Percentiles rank a stretch among this genome's conserved stretches.
Evolutionary conservation across 371 early-diverging fungal species (phyloP).

Genomic region (Rhizopus arrhizus): DNA sequence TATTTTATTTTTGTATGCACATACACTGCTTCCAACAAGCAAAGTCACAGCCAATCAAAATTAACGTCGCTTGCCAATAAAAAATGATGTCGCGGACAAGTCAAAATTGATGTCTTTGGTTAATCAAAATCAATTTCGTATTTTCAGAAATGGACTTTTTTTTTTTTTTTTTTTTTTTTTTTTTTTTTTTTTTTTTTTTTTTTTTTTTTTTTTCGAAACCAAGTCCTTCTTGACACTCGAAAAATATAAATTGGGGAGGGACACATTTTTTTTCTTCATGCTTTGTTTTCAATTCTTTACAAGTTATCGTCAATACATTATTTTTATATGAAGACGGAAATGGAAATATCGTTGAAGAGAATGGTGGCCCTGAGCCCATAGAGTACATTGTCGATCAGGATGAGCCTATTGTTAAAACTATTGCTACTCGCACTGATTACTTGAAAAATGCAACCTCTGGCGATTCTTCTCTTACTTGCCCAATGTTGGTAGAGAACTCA

Average conservation of each 20-base stretch:
- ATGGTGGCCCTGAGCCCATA: no score
- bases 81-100: slow-evolving; percentile 3
- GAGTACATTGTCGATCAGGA: no score
- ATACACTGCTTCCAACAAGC: slow-evolving; percentile 7
- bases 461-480: no score
- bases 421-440: no score
- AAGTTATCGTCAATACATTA: neutral
- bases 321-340: slow-evolving; percentile 5
- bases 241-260: neutral
- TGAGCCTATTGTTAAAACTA: no score
- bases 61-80: slow-evolving; percentile 2
- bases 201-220: no score
- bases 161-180: no score
- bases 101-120: neutral
- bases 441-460: no score
- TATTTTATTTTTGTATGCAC: no score
- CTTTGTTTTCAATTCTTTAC: slow-evolving; percentile 1
- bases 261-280: neutral
- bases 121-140: slow-evolving; percentile 17
- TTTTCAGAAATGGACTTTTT: no score
- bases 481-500: no score
- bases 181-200: no score
- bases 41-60: slow-evolving; percentile 13
- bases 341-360: neutral
- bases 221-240: neutral